These are phyloP conservation scores for Triticum aestivum DNA, from an alignment of 176 grass and related monocot genomes.

Conservation along the genomic window IWGSC_CS_RefSeq_v2.1 NC_057806.1:695778369-695778868, in stretches of 20 bases:
- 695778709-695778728: conserved; percentile 48
- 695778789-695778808: conserved; percentile 55
- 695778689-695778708: conserved; percentile 47
- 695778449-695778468: too few relatives aligned
- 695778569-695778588: conserved; percentile 45
- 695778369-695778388: too few relatives aligned
- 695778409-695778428: too few relatives aligned
- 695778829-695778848: conserved; percentile 54
- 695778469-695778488: too few relatives aligned
- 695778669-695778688: conserved; percentile 36
- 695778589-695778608: conserved; percentile 4
- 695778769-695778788: conserved; percentile 23
- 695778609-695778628: not conserved
- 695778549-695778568: conserved; percentile 42
- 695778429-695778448: too few relatives aligned
- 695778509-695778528: too few relatives aligned
- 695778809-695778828: conserved; percentile 40
- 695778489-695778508: too few relatives aligned
- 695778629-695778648: conserved; percentile 41
- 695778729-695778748: conserved; percentile 51
- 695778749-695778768: conserved; percentile 47
- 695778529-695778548: too few relatives aligned
- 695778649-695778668: conserved; percentile 29
- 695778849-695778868: conserved; percentile 50
- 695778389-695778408: too few relatives aligned